A percentile compares a stretch with the other conserved stretches of the same genome.
These are phyloP conservation scores for Closterium sp. DNA, from an alignment of 139 green algal genomes.

Conservation along the genomic window DNA sequence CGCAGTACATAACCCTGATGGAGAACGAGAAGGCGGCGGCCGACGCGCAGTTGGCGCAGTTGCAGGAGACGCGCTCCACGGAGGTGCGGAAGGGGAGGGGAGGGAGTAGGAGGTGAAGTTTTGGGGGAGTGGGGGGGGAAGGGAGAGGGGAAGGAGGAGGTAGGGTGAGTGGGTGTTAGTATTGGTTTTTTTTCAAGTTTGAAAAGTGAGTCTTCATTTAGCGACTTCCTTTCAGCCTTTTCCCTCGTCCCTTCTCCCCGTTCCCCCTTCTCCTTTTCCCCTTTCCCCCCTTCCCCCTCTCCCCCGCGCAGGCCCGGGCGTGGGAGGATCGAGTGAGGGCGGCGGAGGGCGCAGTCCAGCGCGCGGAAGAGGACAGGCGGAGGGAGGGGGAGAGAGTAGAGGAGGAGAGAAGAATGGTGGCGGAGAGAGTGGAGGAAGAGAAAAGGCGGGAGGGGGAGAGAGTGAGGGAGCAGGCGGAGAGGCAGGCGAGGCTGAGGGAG, in stretches of 20 bases:
- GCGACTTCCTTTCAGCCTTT: neutral
- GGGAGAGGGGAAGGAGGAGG: neutral
- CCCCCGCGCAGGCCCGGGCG: neutral
- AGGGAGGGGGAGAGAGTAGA: neutral
- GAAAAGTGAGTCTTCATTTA: neutral
- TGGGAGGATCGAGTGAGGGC: neutral
- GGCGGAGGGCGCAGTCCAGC: neutral
- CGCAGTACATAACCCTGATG: neutral
- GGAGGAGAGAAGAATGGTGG: slow-evolving; percentile 10
- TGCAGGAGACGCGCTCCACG: neutral
- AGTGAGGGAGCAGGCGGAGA: neutral
- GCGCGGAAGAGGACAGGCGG: neutral
- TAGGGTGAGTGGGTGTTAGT: neutral
- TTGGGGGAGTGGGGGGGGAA: neutral
- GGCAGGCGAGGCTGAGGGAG: neutral
- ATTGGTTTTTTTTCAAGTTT: neutral
- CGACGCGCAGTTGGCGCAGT: neutral
- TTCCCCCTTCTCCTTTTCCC: neutral
- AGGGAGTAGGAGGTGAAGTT: too few species aligned
- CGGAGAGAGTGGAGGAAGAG: slow-evolving; percentile 28
- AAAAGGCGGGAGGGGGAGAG: slow-evolving; percentile 10
- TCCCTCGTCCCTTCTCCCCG: neutral
- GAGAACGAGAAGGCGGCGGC: neutral
- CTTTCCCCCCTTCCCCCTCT: neutral
- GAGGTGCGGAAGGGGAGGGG: neutral